Percentiles rank a stretch among this genome's conserved stretches.
Conservation (phyloP, 306 rosid species). For the Rosa chinensis region DNA sequence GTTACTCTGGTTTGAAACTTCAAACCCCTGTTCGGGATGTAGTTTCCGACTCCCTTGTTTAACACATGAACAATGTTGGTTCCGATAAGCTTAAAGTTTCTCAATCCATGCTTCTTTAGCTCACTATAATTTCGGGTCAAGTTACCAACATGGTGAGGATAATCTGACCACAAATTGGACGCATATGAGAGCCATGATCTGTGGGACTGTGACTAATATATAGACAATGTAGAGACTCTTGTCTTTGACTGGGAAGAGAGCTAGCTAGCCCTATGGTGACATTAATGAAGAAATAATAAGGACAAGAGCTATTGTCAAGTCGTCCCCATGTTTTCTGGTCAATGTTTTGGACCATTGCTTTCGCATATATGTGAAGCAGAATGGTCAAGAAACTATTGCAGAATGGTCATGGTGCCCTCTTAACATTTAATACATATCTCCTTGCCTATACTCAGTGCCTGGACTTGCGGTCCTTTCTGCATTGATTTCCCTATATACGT, state of each 20-base stretch:
- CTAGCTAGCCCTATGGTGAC: neutral
- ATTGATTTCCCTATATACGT: slow-evolving; percentile 23
- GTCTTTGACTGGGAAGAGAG: slow-evolving; percentile 17
- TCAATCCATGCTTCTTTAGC: neutral
- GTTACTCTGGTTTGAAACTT: neutral
- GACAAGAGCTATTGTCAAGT: slow-evolving; percentile 20
- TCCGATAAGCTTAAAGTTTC: neutral
- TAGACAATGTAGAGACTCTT: neutral
- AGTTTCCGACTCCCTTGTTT: neutral
- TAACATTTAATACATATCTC: slow-evolving; percentile 31
- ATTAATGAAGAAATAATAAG: slow-evolving; percentile 1
- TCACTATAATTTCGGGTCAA: neutral
- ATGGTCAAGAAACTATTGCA: slow-evolving; percentile 36
- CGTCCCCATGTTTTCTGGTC: slow-evolving; percentile 46
- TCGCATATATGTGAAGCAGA: slow-evolving; percentile 22
- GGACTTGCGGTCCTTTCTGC: slow-evolving; percentile 21
- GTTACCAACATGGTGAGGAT: neutral
- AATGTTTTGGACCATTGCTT: slow-evolving; percentile 29
- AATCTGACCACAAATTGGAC: neutral
- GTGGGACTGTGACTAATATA: neutral
- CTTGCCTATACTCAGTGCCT: slow-evolving; percentile 17
- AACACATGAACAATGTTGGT: neutral
- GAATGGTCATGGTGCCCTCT: slow-evolving; percentile 11
- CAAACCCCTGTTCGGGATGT: neutral
- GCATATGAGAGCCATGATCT: neutral